phyloP scores from a whole-genome alignment of 495 filamentous ascomycete species.

The Chlorociboria aeruginascens region DNA sequence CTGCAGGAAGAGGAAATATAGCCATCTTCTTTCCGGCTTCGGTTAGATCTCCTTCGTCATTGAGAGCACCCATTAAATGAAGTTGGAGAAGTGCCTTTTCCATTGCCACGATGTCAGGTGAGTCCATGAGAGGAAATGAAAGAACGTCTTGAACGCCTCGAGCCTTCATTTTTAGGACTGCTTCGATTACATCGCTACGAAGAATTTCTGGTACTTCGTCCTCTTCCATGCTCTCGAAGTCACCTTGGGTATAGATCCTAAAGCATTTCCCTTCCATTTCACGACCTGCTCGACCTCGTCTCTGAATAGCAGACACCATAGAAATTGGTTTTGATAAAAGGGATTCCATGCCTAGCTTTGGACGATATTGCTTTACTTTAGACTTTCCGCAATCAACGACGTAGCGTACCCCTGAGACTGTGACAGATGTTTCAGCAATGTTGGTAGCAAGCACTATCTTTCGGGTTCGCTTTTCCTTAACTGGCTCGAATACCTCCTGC shows the following conservation, averaged over 20 bases:
- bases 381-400: constrained; percentile 92
- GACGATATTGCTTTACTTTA: constrained; percentile 86
- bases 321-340: constrained; percentile 86
- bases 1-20: constrained; percentile 68
- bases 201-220: constrained; percentile 81
- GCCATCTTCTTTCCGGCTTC: constrained; percentile 64
- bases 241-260: constrained; percentile 75
- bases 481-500: constrained; percentile 69
- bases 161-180: constrained; percentile 90
- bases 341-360: constrained; percentile 77
- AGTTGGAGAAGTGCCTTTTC: constrained; percentile 79
- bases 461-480: constrained; percentile 57
- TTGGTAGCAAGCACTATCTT: constrained; percentile 93
- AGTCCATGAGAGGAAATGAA: constrained; percentile 75
- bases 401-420: constrained; percentile 81
- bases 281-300: constrained; percentile 84
- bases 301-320: constrained; percentile 83
- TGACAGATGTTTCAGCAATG: constrained; percentile 96
- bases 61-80: constrained; percentile 62
- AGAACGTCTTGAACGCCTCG: constrained; percentile 74
- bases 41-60: constrained; percentile 62
- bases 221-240: constrained; percentile 58
- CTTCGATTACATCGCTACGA: constrained; percentile 72
- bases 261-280: constrained; percentile 86
- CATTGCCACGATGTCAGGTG: constrained; percentile 62